These are phyloP conservation scores for Trypanosoma cruzi DNA, from an alignment of 208 protist species.

Conservation along the genomic window DNA sequence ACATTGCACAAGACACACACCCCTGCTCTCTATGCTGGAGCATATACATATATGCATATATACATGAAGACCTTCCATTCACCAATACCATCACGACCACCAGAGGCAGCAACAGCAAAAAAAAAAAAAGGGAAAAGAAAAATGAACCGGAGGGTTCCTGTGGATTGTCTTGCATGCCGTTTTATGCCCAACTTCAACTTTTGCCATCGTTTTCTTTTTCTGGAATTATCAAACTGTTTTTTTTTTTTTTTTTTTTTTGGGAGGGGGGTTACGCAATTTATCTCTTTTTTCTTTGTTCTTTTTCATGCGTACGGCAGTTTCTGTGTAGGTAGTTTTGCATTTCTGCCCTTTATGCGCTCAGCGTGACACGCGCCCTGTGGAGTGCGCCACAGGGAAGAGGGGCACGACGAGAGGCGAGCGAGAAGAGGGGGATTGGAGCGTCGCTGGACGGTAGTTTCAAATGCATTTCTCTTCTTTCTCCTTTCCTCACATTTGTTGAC, in stretches of 20 bases:
- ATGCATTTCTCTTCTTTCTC: background rate
- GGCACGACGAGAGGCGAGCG: background rate
- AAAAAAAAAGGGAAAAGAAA: background rate
- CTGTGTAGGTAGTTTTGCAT: slow-evolving; percentile 4
- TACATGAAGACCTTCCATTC: background rate
- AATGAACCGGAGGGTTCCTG: background rate
- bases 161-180: background rate
- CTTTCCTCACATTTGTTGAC: background rate
- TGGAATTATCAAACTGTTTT: slow-evolving; percentile 21
- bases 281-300: slow-evolving; percentile 9
- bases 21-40: background rate
- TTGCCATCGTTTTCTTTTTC: no score
- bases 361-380: background rate
- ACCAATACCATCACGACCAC: background rate
- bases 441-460: background rate
- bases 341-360: background rate
- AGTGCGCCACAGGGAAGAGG: background rate
- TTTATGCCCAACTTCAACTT: background rate
- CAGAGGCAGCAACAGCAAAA: background rate
- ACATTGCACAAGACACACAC: background rate
- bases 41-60: background rate
- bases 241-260: slow-evolving; percentile 11
- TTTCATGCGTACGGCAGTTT: background rate
- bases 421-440: background rate
- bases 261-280: background rate